These are phyloP conservation scores for Mallotus nudiflorus DNA, from an alignment of 345 rosid species.

Conservation along the genomic window DNA sequence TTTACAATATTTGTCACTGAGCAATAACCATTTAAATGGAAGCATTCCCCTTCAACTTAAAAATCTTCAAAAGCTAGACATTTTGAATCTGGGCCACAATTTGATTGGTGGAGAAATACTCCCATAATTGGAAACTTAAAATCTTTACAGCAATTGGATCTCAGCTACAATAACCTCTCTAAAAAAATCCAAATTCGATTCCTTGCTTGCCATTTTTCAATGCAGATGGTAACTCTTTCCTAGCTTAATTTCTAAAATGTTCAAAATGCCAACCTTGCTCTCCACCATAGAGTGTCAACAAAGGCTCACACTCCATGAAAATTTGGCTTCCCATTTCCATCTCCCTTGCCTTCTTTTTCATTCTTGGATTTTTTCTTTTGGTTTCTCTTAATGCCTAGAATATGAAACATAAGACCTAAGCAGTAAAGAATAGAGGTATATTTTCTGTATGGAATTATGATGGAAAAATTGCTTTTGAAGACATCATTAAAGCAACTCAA, in stretches of 20 bases:
- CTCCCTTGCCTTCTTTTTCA: not conserved
- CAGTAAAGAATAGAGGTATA: not conserved
- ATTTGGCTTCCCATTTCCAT: not conserved
- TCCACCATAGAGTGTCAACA: not conserved
- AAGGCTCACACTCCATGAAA: not conserved
- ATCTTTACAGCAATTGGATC: not conserved
- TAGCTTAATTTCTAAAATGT: not conserved
- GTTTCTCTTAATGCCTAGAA: not conserved
- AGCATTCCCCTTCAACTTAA: not conserved
- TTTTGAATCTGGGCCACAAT: not conserved
- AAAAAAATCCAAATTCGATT: not conserved
- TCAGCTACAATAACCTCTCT: not conserved
- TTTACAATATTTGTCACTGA: not conserved
- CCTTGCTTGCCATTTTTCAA: not conserved
- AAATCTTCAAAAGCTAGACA: no score
- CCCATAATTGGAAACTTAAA: not conserved
- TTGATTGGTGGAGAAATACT: not conserved
- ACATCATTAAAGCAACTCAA: constrained; percentile 3
- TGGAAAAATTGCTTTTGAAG: constrained; percentile 1
- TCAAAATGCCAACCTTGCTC: no score
- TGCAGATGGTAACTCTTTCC: not conserved
- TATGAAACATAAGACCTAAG: not conserved
- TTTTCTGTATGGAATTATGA: constrained; percentile 2
- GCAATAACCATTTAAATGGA: not conserved
- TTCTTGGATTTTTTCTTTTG: not conserved